Base-by-base conservation (phyloP, 805 yeast genomes). In the Zygotorulaspora chibaensis region DNA sequence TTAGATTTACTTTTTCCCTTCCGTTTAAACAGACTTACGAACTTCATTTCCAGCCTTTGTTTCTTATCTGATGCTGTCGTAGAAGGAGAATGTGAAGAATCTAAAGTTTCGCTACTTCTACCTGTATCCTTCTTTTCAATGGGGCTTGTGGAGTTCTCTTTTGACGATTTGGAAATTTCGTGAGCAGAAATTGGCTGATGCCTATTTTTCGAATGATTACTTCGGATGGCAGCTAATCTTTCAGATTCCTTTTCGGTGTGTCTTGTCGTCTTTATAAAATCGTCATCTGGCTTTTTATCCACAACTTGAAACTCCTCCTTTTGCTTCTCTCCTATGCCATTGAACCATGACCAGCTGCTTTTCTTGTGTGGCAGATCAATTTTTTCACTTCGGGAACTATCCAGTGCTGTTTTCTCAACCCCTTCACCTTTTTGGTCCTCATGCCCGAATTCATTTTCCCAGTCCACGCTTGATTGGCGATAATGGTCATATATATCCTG, bases 141-240 rank as follows among this genome's bases (percentile, higher is more conserved):
- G 15, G 26, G 10, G 7, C 29, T 16, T 35, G 25, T 28, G 10
- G 41, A 23, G 10, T 16, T 30, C 9, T 42, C 39, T 13, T 36
- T 35, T 6, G 40, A 35, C 26, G 28, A 37, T 11, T 31, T 26
- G 20, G 43, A 15, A 17, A 37, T 45, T 28, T 35, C 37, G 26
- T 42, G 46, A 2, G 47, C 35, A n/a, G 53, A 43, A 10, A 59
- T 50, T 27, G 63, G 63, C 13, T 46, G 42, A 43, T 69, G 72
- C 47, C 71, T 62, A 45, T 67, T 66, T 44, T 70, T 61, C 2
- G 70, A 56, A 45, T 68, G 72, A 43, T 67, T 67, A 8, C 55
- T 51, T 42, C 54, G 53, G 16, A 47, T 53, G 20, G 46, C 39
- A 2, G 44, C 49, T 10, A 42, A 17, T 23, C 46, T 49, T 17